These are phyloP conservation scores for Bremia lactucae DNA, from an alignment of 352 stramenopile genomes.

Conservation along the genomic window DNA sequence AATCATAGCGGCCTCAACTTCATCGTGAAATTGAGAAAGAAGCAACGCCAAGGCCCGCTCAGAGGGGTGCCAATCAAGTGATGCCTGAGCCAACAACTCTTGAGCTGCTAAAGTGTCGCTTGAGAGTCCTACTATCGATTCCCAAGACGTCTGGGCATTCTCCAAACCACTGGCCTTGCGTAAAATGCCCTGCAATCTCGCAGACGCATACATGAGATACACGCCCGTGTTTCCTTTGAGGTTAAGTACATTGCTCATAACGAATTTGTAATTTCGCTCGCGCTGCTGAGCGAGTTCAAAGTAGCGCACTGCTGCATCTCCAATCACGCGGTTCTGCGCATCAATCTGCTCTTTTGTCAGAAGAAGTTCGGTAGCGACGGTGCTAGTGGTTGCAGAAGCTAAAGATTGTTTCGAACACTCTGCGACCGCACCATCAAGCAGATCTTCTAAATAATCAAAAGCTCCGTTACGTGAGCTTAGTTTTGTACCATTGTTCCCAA, in stretches of 20 bases:
- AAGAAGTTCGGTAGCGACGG: slow-evolving; percentile 12
- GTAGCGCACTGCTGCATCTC: slow-evolving; percentile 70
- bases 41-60: slow-evolving; percentile 65
- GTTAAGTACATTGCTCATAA: slow-evolving; percentile 71
- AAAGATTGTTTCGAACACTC: slow-evolving; percentile 61
- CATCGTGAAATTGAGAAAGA: slow-evolving; percentile 71
- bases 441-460: slow-evolving; percentile 65
- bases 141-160: slow-evolving; percentile 9
- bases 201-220: slow-evolving; percentile 76
- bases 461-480: slow-evolving; percentile 75
- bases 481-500: slow-evolving; percentile 67
- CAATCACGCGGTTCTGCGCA: slow-evolving; percentile 41
- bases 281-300: slow-evolving; percentile 79
- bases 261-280: slow-evolving; percentile 80
- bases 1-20: slow-evolving; percentile 37
- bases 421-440: slow-evolving; percentile 49
- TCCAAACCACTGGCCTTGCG: slow-evolving; percentile 32
- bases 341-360: slow-evolving; percentile 17
- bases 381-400: slow-evolving; percentile 20
- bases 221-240: slow-evolving; percentile 78
- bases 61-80: slow-evolving; percentile 47
- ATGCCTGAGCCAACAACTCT: slow-evolving; percentile 30
- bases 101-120: slow-evolving; percentile 15
- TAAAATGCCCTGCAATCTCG: slow-evolving; percentile 61
- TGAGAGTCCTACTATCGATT: slow-evolving; percentile 22